A percentile compares a stretch with the other conserved stretches of the same genome.
phyloP scores from a whole-genome alignment of 345 rosid species.

The Diplotaxis tenuifolia region DNA sequence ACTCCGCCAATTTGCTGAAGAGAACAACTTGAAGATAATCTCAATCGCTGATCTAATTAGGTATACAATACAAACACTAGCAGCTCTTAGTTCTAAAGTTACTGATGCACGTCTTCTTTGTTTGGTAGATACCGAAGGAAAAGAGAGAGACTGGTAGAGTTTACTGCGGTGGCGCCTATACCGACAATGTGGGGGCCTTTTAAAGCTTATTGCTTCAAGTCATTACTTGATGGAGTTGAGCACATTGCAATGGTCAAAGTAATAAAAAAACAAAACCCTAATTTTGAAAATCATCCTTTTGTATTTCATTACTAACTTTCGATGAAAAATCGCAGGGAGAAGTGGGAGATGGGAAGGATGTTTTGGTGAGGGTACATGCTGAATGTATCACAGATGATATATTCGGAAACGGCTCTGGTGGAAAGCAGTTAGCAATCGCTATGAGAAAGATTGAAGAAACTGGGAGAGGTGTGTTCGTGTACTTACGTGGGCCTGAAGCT shows the following conservation, averaged over 20 bases:
- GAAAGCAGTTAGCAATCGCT: slow-evolving; percentile 72
- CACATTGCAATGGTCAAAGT: slow-evolving; percentile 99
- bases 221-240: slow-evolving; percentile 84
- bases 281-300: not conserved
- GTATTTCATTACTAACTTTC: not conserved
- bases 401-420: slow-evolving; percentile 84
- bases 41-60: slow-evolving; percentile 87
- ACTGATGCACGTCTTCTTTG: not conserved
- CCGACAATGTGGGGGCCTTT: slow-evolving; percentile 97
- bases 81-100: not conserved
- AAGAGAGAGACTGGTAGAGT: slow-evolving; percentile 76
- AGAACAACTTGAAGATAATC: slow-evolving; percentile 63
- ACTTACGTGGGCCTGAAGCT: slow-evolving; percentile 91
- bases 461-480: slow-evolving; percentile 76
- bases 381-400: slow-evolving; percentile 96
- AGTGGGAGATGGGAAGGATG: slow-evolving; percentile 58
- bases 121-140: slow-evolving; percentile 68
- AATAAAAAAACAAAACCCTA: slow-evolving; percentile 8
- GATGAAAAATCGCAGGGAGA: slow-evolving; percentile 51
- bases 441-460: slow-evolving; percentile 80
- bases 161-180: slow-evolving; percentile 63
- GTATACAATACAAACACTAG: slow-evolving; percentile 40
- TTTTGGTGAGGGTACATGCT: slow-evolving; percentile 75
- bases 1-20: slow-evolving; percentile 63
- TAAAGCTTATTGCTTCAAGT: slow-evolving; percentile 73